phyloP scores from a whole-genome alignment of 2,329 filamentous ascomycete genomes.

The Diaporthe velutina region DNA sequence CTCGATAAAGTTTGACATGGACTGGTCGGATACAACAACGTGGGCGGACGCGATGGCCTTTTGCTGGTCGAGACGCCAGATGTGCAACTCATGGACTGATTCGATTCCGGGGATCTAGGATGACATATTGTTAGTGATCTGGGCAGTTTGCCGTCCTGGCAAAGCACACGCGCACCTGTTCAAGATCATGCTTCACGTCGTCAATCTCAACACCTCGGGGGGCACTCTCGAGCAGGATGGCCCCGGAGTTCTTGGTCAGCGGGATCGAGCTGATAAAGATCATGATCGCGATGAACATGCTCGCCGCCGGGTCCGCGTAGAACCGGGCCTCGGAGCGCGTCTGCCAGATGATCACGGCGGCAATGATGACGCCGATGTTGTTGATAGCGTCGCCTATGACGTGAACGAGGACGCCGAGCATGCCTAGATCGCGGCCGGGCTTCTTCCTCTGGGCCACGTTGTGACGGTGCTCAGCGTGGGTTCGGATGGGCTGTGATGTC shows the following conservation, averaged over 20 bases:
- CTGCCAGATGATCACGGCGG: conserved; percentile 78
- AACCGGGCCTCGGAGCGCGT: conserved; percentile 68
- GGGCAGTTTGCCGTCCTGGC: too few species aligned
- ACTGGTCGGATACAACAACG: conserved; percentile 71
- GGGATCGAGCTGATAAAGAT: conserved; percentile 75
- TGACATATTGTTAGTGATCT: background rate
- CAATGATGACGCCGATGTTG: conserved; percentile 80
- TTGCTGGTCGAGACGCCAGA: conserved; percentile 80
- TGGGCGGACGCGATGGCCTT: conserved; percentile 79
- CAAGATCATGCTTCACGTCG: conserved; percentile 77
- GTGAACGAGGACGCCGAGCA: conserved; percentile 78
- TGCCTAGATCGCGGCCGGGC: conserved; percentile 72
- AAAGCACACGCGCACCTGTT: conserved; percentile 60
- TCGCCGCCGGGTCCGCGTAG: conserved; percentile 79
- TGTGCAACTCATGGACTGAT: conserved; percentile 78
- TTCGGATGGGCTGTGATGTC: conserved; percentile 45
- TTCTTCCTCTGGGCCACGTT: conserved; percentile 47
- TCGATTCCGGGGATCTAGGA: conserved; percentile 74
- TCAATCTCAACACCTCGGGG: conserved; percentile 70
- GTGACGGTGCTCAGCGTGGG: conserved; percentile 66
- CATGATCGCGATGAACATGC: conserved; percentile 79
- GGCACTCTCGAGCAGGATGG: conserved; percentile 76
- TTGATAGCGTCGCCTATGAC: conserved; percentile 81
- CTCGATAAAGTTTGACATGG: conserved; percentile 69
- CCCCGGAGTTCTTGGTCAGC: conserved; percentile 71